These are phyloP conservation scores for Fomitopsis betulina DNA, from an alignment of 1,284 basidiomycete species.

Conservation along the genomic window DNA sequence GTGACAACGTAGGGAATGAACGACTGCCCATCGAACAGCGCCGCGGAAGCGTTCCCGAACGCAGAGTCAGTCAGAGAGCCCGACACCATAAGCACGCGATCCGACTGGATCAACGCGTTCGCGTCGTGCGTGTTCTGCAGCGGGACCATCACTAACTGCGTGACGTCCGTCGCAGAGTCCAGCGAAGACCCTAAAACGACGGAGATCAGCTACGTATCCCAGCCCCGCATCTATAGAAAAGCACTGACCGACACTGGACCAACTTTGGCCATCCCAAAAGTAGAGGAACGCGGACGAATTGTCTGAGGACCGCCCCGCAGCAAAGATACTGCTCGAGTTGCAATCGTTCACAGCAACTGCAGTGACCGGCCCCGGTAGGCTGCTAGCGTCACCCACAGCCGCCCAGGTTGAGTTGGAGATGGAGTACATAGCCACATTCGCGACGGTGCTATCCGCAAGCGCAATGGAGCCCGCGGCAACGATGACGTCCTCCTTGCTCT, in stretches of 20 bases:
- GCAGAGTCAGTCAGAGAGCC: constrained; percentile 70
- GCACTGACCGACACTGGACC: constrained; percentile 60
- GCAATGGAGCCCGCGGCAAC: constrained; percentile 73
- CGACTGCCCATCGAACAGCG: constrained; percentile 81
- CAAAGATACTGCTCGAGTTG: constrained; percentile 83
- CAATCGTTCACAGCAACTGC: constrained; percentile 83
- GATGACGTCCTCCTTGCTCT: constrained; percentile 62
- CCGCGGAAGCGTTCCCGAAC: constrained; percentile 79
- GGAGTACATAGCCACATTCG: constrained; percentile 61
- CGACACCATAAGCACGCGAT: constrained; percentile 90
- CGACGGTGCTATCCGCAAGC: constrained; percentile 35
- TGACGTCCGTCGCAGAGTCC: constrained; percentile 55
- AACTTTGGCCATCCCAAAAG: constrained; percentile 78
- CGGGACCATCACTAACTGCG: constrained; percentile 89
- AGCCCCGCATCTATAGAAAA: neutral
- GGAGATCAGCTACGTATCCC: neutral
- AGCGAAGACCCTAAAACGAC: constrained; percentile 45
- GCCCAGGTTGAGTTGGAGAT: constrained; percentile 78
- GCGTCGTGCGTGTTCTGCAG: constrained; percentile 68
- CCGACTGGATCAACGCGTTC: constrained; percentile 73
- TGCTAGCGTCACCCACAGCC: constrained; percentile 57
- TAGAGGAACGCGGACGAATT: constrained; percentile 67
- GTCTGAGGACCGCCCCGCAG: constrained; percentile 73
- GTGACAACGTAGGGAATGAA: constrained; percentile 86
- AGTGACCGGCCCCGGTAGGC: constrained; percentile 86